These are phyloP conservation scores for Theileria sp. DNA, from an alignment of 169 alveolate genomes.

Conservation along the genomic window DNA sequence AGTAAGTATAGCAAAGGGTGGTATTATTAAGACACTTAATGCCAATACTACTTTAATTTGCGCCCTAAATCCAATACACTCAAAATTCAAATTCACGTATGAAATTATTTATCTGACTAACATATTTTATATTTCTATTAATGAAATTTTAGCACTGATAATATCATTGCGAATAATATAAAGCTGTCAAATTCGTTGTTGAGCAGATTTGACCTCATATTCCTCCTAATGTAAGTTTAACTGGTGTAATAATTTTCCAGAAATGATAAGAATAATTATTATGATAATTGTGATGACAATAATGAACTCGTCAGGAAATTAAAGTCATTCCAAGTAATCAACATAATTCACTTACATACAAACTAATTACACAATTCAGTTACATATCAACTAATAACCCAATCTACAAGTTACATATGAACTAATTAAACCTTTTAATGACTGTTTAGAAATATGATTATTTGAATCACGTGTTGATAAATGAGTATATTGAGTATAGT, in stretches of 20 bases:
- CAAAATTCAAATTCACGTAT: slow-evolving; percentile 55
- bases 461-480: slow-evolving; percentile 20
- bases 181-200: slow-evolving; percentile 76
- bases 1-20: slow-evolving; percentile 80
- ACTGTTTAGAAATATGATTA: slow-evolving; percentile 16
- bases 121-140: background rate
- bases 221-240: slow-evolving; percentile 48
- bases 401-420: no score
- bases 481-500: slow-evolving; percentile 43
- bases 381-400: no score
- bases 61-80: slow-evolving; percentile 73
- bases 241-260: background rate
- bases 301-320: slow-evolving; percentile 5
- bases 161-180: slow-evolving; percentile 61
- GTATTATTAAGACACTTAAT: slow-evolving; percentile 74
- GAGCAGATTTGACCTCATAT: slow-evolving; percentile 78
- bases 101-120: background rate
- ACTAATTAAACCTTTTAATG: no score
- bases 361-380: background rate
- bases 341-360: background rate
- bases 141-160: slow-evolving; percentile 11
- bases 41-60: slow-evolving; percentile 69
- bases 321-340: slow-evolving; percentile 1
- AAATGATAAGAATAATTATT: background rate
- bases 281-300: background rate